A percentile compares a stretch with the other conserved stretches of the same genome.
phyloP scores from a whole-genome alignment of 2,329 filamentous ascomycete genomes.

The Penicillium fuscoglaucum region DNA sequence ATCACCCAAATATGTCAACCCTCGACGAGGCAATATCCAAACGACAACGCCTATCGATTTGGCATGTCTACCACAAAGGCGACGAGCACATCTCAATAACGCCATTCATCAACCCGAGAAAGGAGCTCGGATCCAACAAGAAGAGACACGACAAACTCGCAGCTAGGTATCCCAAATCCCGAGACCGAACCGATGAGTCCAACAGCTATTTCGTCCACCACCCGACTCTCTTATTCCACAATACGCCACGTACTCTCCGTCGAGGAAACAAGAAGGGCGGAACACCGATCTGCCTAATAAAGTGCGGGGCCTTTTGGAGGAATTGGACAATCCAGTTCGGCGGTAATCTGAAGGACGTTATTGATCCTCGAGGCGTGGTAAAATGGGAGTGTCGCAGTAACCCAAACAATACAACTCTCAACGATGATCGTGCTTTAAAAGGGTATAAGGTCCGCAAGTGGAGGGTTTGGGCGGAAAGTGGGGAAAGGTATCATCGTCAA shows the following conservation, averaged over 20 bases:
- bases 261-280: constrained; percentile 10
- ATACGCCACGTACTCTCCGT: constrained; percentile 13
- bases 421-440: constrained; percentile 7
- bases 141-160: background rate
- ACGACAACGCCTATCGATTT: constrained; percentile 4
- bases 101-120: constrained; percentile 6
- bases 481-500: constrained; percentile 11
- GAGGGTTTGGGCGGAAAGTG: constrained; percentile 18
- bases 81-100: constrained; percentile 10
- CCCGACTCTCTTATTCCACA: constrained; percentile 1
- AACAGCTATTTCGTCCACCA: constrained; percentile 18
- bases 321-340: constrained; percentile 17
- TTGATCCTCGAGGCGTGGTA: constrained; percentile 19
- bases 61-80: constrained; percentile 15
- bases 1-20: constrained; percentile 2
- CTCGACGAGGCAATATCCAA: background rate
- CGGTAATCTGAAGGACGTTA: constrained; percentile 1
- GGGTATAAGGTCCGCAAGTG: constrained; percentile 19
- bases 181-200: background rate
- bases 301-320: constrained; percentile 8
- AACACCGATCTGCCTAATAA: constrained; percentile 13
- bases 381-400: constrained; percentile 14
- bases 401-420: constrained; percentile 6
- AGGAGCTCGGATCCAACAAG: constrained; percentile 1
- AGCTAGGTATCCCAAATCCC: background rate